A percentile compares a stretch with the other conserved stretches of the same genome.
These are phyloP conservation scores for Lodderomyces beijingensis DNA, from an alignment of 1,139 yeast species.

Conservation along the genomic window DNA sequence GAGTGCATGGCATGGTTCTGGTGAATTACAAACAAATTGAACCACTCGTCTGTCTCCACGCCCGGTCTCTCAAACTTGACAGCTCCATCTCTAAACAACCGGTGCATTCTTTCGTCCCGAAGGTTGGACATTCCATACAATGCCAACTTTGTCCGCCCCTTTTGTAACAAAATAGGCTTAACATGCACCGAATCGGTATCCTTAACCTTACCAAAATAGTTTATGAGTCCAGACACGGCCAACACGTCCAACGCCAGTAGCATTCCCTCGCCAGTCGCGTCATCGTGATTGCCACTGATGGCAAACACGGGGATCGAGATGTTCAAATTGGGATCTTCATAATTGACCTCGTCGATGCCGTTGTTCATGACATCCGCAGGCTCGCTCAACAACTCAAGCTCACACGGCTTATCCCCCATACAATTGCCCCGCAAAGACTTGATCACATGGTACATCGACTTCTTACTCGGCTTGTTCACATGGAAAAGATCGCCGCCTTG, in stretches of 20 bases:
- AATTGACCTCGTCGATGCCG: conserved; percentile 69
- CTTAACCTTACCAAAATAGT: conserved; percentile 82
- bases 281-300: conserved; percentile 96
- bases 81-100: conserved; percentile 76
- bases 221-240: conserved; percentile 75
- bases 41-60: conserved; percentile 62
- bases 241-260: conserved; percentile 87
- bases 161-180: conserved; percentile 75
- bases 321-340: conserved; percentile 86
- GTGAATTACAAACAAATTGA: conserved; percentile 84
- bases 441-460: conserved; percentile 81
- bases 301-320: conserved; percentile 91
- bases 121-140: conserved; percentile 86
- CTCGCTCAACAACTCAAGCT: conserved; percentile 77
- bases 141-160: conserved; percentile 79
- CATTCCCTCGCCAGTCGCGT: conserved; percentile 84
- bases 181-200: conserved; percentile 57
- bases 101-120: conserved; percentile 80
- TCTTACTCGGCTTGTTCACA: conserved; percentile 81
- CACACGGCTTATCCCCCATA: conserved; percentile 86
- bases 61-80: conserved; percentile 77
- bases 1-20: conserved; percentile 85
- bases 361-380: conserved; percentile 58
- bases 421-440: conserved; percentile 67
- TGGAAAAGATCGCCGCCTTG: conserved; percentile 96